Base-by-base conservation (phyloP, 1,139 yeast genomes). In the Yamadazyma dushanensis region DNA sequence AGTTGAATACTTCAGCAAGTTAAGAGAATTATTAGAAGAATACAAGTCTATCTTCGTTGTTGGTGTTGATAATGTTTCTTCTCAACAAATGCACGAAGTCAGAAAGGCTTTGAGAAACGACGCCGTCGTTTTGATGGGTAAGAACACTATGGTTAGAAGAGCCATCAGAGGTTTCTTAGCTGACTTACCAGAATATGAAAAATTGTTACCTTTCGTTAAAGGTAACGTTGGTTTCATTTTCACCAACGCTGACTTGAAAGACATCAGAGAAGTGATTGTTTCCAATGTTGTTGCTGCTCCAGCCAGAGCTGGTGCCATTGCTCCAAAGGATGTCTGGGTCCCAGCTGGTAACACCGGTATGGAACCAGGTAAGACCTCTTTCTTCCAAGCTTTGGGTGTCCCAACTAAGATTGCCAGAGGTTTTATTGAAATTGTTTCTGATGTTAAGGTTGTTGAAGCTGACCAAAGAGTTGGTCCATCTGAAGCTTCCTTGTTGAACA, bases 351-450 rank as follows among this genome's bases (percentile, higher is more conserved):
- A 92, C 96, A 92, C 99, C 60, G 97, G 98, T 85, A 90, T 94
- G 96, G 98, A 92, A 79, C 99, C 99, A 73, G 97, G 97, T 83
- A 92, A 92, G 89, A 92, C 99, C 66, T 92, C 98, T 69, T 92
- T 92, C 95, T 92, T 92, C 97, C 99, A 92, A 83, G 98, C 99
- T 69, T 84, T 92, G 65, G 97, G 97, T 87, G 97, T 92, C 66
- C 98, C 98, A 82, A 92, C 99, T 87, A 92, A 92, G 94, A 92
- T 92, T 89, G 94, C 96, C 76, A 90, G 99, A 86, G 99, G 99
- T 92, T 88, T 96, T 76, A 92, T 92, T 84, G 99, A 92, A 79
- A 92, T 92, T 76, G 90, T 88, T 72, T 76, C 86, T 59, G 98
- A 94, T 68, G 96, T 92, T 65, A 87, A 87, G 80, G 96, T 92